phyloP scores from a whole-genome alignment of 495 filamentous ascomycete genomes.

The Amphirosellinia nigrospora region DNA sequence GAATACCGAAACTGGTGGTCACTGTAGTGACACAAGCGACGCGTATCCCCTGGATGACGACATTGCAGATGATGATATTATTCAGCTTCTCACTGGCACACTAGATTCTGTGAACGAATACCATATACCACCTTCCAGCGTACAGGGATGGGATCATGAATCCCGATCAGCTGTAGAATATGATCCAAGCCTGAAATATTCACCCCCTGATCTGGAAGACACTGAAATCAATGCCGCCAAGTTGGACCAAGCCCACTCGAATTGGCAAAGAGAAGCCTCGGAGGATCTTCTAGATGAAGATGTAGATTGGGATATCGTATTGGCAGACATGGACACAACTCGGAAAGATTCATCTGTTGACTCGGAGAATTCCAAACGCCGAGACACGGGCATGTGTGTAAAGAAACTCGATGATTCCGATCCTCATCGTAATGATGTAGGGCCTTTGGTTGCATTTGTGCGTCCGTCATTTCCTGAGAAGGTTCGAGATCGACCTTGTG shows the following conservation, averaged over 20 bases:
- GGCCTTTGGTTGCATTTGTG: constrained; percentile 47
- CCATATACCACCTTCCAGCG: constrained; percentile 39
- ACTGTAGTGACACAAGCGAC: background rate
- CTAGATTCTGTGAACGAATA: constrained; percentile 26
- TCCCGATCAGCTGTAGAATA: constrained; percentile 39
- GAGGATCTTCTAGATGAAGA: constrained; percentile 45
- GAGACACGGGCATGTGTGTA: background rate
- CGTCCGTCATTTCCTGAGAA: constrained; percentile 56
- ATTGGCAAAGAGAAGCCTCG: background rate
- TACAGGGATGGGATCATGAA: constrained; percentile 36
- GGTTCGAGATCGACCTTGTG: constrained; percentile 56
- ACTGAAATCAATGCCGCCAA: background rate
- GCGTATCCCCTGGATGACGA: constrained; percentile 35
- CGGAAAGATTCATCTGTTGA: constrained; percentile 16
- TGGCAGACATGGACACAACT: constrained; percentile 27
- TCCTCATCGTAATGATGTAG: constrained; percentile 2
- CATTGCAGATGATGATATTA: constrained; percentile 23
- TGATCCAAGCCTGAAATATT: constrained; percentile 35
- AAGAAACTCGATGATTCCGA: background rate
- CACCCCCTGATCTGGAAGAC: constrained; percentile 25
- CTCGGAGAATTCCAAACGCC: background rate
- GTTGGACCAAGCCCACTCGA: background rate
- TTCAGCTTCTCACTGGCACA: constrained; percentile 23
- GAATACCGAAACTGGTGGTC: background rate
- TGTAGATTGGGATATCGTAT: constrained; percentile 46